Evolutionary conservation across 257 asterid species (phyloP), one percentile per base, ranked within the genome.

Genomic region (Schizonepeta tenuifolia): DNA sequence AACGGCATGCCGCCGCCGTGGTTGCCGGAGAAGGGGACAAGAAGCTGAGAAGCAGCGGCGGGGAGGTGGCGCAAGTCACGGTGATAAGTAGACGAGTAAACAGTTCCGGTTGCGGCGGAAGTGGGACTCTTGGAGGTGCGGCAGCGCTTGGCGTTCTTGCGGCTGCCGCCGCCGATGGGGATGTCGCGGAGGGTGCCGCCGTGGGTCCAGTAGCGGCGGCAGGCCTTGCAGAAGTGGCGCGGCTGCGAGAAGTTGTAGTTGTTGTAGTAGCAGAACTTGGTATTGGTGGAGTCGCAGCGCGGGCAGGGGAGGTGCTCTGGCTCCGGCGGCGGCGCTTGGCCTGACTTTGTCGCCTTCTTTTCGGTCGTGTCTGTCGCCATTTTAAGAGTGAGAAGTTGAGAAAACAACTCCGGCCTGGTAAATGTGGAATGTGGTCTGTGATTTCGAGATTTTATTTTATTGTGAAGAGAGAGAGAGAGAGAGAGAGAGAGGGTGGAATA

Each of bases 121-220:
- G 77, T 4, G 31, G 75, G 2, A 14, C 62, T 1, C 10, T 69
- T 3, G 40, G 80, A 7, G n/a, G 83, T 81, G 59, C 98, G 96
- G 0, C 88, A 88, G 67, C 98, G 96, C 18, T 92, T 92, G 44
- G 96, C 96, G 60, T 86, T 90, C 83, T 87, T 92, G 40, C 97
- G 95, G 83, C 77, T 83, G 21, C 96, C 96, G n/a, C 98, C 98
- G 11, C 98, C 98, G 66, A 92, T 77, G 1, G 98, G 98, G 44
- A 92, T 87, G 83, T 92, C 96, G 1, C 98, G 92, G 68, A 90
- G 91, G 50, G 98, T 87, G 2, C 98, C 98, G 4, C 98, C 98
- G 84, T 86, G 95, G 13, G 98, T 92, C 98, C 98, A 92, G 89
- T 92, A 92, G 69, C 98, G 92, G 72, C 98, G 97, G 86, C 98